Percentiles rank a stretch among this genome's conserved stretches.
Conservation (phyloP, 805 yeast species). For the Jamesozyma piceae region DNA sequence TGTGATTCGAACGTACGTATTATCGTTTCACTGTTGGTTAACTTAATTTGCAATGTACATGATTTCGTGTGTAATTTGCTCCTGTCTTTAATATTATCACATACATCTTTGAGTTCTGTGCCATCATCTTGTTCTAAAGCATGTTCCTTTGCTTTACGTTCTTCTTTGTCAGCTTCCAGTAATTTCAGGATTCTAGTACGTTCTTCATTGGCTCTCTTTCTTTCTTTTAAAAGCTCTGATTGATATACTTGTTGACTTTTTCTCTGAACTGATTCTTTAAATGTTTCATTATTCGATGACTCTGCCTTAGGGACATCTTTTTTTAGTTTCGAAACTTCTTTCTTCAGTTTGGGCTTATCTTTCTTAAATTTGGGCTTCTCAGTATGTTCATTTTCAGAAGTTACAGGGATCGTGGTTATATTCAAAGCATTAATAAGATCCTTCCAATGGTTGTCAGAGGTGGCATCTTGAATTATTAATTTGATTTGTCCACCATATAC, state of each 20-base stretch:
- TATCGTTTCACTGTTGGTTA: constrained; percentile 57
- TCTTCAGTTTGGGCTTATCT: not conserved
- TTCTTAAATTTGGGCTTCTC: not conserved
- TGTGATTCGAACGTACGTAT: constrained; percentile 40
- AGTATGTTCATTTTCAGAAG: not conserved
- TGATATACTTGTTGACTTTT: constrained; percentile 25
- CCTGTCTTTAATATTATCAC: constrained; percentile 24
- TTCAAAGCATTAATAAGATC: constrained; percentile 8
- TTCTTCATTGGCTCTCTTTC: constrained; percentile 37
- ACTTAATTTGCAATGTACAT: constrained; percentile 48
- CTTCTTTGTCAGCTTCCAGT: constrained; percentile 25
- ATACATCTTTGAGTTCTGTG: constrained; percentile 5
- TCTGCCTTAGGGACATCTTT: not conserved
- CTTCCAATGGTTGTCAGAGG: constrained; percentile 7
- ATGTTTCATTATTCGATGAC: constrained; percentile 3
- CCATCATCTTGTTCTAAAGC: not conserved
- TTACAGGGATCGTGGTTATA: not conserved
- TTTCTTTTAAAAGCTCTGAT: constrained; percentile 23
- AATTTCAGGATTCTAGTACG: constrained; percentile 45
- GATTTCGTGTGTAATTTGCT: constrained; percentile 16
- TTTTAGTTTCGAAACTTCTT: not conserved
- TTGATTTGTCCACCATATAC: constrained; percentile 41
- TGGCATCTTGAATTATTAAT: constrained; percentile 34
- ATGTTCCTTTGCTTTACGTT: constrained; percentile 7
- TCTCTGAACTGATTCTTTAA: constrained; percentile 18